These are phyloP conservation scores for Phaffia australis DNA, from an alignment of 768 basidiomycete genomes.

Conservation along the genomic window DNA sequence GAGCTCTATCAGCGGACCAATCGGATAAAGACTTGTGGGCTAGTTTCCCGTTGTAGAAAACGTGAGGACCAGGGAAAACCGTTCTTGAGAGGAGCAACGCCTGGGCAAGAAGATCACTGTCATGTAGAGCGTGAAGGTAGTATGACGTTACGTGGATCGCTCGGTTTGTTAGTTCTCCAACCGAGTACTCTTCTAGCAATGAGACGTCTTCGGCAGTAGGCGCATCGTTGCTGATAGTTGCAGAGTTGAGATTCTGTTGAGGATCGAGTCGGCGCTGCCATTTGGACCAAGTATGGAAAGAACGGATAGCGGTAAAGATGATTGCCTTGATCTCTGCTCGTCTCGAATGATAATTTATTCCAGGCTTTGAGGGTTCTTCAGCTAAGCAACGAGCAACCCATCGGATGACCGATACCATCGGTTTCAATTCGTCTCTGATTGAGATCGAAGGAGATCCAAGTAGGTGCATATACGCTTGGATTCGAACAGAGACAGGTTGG, in stretches of 20 bases:
- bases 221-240: no score
- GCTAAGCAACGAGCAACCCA: slow-evolving; percentile 4
- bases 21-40: slow-evolving; percentile 12
- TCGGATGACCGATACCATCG: slow-evolving; percentile 11
- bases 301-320: slow-evolving; percentile 8
- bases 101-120: slow-evolving; percentile 15
- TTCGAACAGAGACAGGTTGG: slow-evolving; percentile 5
- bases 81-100: slow-evolving; percentile 11
- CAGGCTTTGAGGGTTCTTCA: no score
- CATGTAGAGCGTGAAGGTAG: slow-evolving; percentile 19
- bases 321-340: slow-evolving; percentile 13
- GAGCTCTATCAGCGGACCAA: not conserved
- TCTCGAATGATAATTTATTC: slow-evolving; percentile 3
- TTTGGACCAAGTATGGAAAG: slow-evolving; percentile 5
- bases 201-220: not conserved
- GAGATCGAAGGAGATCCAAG: slow-evolving; percentile 11
- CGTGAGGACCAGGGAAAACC: slow-evolving; percentile 10
- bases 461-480: slow-evolving; percentile 3
- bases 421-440: not conserved
- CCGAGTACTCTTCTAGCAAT: not conserved
- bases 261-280: slow-evolving; percentile 2
- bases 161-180: slow-evolving; percentile 4
- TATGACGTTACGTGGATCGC: slow-evolving; percentile 16
- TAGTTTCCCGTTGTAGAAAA: slow-evolving; percentile 12
- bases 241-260: no score